Conservation (phyloP, 768 basidiomycete genomes). For the Kwoniella shandongensis region DNA sequence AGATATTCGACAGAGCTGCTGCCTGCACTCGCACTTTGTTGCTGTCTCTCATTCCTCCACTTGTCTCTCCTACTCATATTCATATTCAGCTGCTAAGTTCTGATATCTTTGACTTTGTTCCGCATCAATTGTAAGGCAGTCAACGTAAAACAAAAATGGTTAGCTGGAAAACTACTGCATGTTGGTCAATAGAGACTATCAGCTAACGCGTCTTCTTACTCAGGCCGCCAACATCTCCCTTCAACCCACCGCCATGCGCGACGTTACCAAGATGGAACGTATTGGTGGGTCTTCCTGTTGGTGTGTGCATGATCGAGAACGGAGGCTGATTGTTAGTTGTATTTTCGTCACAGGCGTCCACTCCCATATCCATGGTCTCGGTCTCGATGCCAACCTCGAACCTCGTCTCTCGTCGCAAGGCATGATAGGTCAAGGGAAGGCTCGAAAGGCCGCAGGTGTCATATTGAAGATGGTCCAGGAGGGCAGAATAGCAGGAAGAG, state of each 20-base stretch:
- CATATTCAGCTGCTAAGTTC: no score
- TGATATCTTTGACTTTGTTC: no score
- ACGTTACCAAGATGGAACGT: slow-evolving; percentile 55
- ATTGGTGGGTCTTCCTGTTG: slow-evolving; percentile 43
- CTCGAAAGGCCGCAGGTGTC: slow-evolving; percentile 95
- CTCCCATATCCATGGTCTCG: slow-evolving; percentile 90
- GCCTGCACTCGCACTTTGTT: no score
- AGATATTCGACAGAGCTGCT: slow-evolving; percentile 15
- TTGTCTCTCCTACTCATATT: no score
- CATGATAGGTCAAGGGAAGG: slow-evolving; percentile 95
- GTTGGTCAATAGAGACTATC: no score
- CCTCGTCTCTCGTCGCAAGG: slow-evolving; percentile 82
- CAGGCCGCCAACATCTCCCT: slow-evolving; percentile 52
- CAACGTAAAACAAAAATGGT: no score
- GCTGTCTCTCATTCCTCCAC: no score
- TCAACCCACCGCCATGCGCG: slow-evolving; percentile 42
- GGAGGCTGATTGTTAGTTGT: not conserved
- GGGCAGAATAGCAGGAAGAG: slow-evolving; percentile 89
- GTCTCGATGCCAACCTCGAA: slow-evolving; percentile 83
- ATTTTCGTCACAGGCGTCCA: slow-evolving; percentile 50
- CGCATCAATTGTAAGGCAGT: no score
- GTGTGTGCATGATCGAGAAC: not conserved
- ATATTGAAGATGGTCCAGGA: slow-evolving; percentile 98
- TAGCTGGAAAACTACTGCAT: no score
- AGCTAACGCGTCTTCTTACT: not conserved